Base-by-base conservation (phyloP, 2,329 filamentous ascomycete genomes). In the Metarhizium rileyi region DNA sequence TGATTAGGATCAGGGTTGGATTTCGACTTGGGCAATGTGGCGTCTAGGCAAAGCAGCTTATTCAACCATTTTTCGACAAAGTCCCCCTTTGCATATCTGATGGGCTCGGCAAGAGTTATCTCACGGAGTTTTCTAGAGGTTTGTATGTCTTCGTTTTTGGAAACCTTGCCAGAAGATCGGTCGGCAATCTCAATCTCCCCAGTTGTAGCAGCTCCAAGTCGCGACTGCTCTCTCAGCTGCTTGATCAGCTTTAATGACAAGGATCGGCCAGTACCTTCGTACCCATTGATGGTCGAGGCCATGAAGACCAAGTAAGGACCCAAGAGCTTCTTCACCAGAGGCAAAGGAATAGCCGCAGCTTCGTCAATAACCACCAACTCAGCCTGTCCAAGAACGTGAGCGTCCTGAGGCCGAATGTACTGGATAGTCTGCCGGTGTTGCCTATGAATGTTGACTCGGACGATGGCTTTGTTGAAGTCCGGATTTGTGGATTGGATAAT, bases 211-310 rank as follows among this genome's bases (percentile, higher is more conserved):
- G 73, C 67, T 18, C 76, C 77, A 36, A 81, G 81, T 59, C 87
- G 78, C 30, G 91, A 94, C 64, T 98, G 90, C 61, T 98, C 91
- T 51, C 93, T 84, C 23, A 98, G 80, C 68, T 98, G 91, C 66
- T 97, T 94, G 56, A 98, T 96, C 56, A 98, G 77, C 71, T 98
- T 98, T 48, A 98, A 73, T 0, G 93, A 97, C 5, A 98, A 76
- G 1, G 93, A 97, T 51, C 93, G 83, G 38, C 93, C 93, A 6
- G 93, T 98, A 50, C 93, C 93, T 71, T 98, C 93, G 65, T 98
- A 98, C 51, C 93, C 93, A 63, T 97, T 97, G 71, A 98, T 96
- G 2, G 93, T 98, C 1, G 93, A 98, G 1, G 94, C 90, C 93
- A 98, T 97, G 69, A 98, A 98, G 8, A 97, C 90, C 35, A 98